A percentile compares a stretch with the other conserved stretches of the same genome.
phyloP scores from a whole-genome alignment of 73 alveolate species.

The Halteria grandinella region DNA sequence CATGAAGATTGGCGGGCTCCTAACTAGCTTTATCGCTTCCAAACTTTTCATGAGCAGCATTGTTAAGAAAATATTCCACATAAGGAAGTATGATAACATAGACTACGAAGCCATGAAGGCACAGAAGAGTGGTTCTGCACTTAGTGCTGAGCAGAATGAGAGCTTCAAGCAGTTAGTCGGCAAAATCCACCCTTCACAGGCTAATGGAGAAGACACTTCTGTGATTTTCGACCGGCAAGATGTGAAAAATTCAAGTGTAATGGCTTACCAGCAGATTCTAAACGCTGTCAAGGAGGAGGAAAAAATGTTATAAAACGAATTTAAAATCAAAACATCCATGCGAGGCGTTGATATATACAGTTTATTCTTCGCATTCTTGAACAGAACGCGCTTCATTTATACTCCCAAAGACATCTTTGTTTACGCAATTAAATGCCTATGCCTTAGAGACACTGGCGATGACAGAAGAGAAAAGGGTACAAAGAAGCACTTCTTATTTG shows the following conservation, averaged over 20 bases:
- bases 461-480: not conserved
- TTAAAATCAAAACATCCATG: not conserved
- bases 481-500: conserved; percentile 7
- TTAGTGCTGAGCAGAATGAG: not conserved
- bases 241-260: not conserved
- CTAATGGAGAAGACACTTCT: not conserved
- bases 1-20: not conserved
- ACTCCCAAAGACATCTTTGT: not conserved
- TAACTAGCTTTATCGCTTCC: conserved; percentile 5
- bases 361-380: not conserved
- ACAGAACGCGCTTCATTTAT: conserved; percentile 8
- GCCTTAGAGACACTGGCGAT: not conserved
- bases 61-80: not conserved
- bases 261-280: not conserved
- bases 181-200: too few species aligned
- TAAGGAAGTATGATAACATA: not conserved
- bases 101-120: too few species aligned
- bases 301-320: too few species aligned
- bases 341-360: not conserved
- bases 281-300: too few species aligned
- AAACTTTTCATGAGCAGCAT: not conserved
- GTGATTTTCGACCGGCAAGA: not conserved
- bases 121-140: too few species aligned
- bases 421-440: conserved; percentile 20
- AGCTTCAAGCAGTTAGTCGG: not conserved